Percentiles rank a stretch among this genome's conserved stretches.
phyloP scores from a whole-genome alignment of 306 rosid species.

The Vicia villosa region DNA sequence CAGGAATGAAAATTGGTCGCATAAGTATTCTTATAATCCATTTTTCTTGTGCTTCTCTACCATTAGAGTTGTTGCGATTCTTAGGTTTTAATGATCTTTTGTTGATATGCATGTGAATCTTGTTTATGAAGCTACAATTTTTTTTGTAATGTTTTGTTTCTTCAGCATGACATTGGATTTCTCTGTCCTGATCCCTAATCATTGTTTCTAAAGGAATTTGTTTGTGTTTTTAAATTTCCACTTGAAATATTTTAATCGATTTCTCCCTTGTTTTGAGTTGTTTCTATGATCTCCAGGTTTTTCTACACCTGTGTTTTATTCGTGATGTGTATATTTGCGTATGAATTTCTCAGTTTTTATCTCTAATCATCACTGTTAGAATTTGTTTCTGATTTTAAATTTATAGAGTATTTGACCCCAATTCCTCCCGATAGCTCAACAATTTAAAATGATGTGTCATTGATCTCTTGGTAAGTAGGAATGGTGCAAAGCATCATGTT shows the following conservation, averaged over 20 bases:
- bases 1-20: slow-evolving; percentile 88
- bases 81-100: neutral
- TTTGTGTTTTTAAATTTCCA: slow-evolving; percentile 35
- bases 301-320: neutral
- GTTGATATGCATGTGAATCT: neutral
- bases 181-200: neutral
- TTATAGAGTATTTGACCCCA: slow-evolving; percentile 85
- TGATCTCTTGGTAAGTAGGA: too few relatives aligned
- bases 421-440: slow-evolving; percentile 84
- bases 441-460: too few relatives aligned
- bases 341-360: neutral
- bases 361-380: neutral
- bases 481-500: too few relatives aligned
- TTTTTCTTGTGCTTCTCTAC: too few relatives aligned
- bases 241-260: neutral
- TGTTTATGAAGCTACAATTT: neutral
- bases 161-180: neutral
- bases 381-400: neutral
- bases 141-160: neutral
- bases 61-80: too few relatives aligned
- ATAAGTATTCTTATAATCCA: slow-evolving; percentile 49
- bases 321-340: too few relatives aligned
- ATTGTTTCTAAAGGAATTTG: neutral
- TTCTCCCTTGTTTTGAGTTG: too few relatives aligned
- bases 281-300: neutral